Conservation (phyloP, 495 filamentous ascomycete genomes). For the Neurospora sp. region DNA sequence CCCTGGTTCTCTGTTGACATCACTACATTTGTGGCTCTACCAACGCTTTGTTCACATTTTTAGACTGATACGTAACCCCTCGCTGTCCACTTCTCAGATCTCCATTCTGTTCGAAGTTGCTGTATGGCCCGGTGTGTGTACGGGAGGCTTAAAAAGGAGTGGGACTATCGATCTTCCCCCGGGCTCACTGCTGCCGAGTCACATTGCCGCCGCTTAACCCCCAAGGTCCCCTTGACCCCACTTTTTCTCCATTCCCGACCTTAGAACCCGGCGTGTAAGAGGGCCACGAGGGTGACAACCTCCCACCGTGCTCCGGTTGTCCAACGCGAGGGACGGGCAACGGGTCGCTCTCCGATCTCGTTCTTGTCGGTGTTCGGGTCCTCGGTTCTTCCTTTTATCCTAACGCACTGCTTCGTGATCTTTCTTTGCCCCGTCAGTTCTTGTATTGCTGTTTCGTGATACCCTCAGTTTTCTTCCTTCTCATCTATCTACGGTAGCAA, state of each 20-base stretch:
- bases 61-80: background rate
- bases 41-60: background rate
- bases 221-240: slow-evolving; percentile 10
- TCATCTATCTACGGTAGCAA: background rate
- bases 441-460: background rate
- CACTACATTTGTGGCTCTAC: background rate
- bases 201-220: slow-evolving; percentile 13
- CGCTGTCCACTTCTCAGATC: background rate
- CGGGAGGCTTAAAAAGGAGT: background rate
- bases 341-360: background rate
- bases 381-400: background rate
- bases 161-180: background rate
- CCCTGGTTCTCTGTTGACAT: background rate
- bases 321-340: background rate
- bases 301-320: background rate
- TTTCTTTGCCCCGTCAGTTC: background rate
- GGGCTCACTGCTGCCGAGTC: slow-evolving; percentile 17
- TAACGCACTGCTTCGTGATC: background rate
- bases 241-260: background rate
- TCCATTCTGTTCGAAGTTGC: background rate
- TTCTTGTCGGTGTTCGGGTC: background rate
- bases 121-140: background rate
- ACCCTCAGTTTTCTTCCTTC: background rate
- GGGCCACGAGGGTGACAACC: background rate
- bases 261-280: background rate